Percentiles rank a stretch among this genome's conserved stretches.
Conservation (phyloP, 768 basidiomycete species). For the Serendipita vermifera region DNA sequence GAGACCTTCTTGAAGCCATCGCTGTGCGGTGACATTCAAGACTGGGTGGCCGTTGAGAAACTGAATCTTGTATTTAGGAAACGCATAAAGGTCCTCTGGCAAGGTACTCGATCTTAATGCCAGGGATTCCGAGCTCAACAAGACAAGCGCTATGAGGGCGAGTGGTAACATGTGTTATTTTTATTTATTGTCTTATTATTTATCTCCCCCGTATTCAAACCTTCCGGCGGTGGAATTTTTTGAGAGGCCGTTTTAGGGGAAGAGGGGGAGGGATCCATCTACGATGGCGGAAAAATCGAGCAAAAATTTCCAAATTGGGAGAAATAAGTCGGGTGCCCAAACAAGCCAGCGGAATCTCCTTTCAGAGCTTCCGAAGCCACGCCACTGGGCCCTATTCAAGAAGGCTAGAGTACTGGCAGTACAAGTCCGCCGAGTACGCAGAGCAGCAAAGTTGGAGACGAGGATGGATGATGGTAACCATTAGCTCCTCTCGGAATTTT, state of each 20-base stretch:
- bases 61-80: slow-evolving; percentile 66
- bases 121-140: background rate
- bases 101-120: slow-evolving; percentile 26
- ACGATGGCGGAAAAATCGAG: background rate
- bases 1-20: slow-evolving; percentile 62
- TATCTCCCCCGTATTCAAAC: too few relatives aligned
- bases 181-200: too few relatives aligned
- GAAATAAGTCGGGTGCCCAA: slow-evolving; percentile 4
- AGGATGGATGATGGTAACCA: background rate
- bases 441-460: background rate
- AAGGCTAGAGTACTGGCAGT: background rate
- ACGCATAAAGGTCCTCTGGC: slow-evolving; percentile 68
- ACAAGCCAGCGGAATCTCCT: slow-evolving; percentile 1
- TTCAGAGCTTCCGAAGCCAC: background rate
- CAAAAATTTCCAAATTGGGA: background rate
- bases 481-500: background rate
- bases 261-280: background rate
- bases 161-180: slow-evolving; percentile 4
- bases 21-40: slow-evolving; percentile 53
- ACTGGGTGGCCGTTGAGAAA: slow-evolving; percentile 73
- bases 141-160: slow-evolving; percentile 11
- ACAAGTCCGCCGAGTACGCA: background rate
- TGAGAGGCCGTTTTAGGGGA: background rate
- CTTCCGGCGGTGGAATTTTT: too few relatives aligned
- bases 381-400: background rate